Percentiles rank a stretch among this genome's conserved stretches.
Evolutionary conservation across 495 filamentous ascomycete genomes (phyloP).

Genomic region (Podospora fimiseda): DNA sequence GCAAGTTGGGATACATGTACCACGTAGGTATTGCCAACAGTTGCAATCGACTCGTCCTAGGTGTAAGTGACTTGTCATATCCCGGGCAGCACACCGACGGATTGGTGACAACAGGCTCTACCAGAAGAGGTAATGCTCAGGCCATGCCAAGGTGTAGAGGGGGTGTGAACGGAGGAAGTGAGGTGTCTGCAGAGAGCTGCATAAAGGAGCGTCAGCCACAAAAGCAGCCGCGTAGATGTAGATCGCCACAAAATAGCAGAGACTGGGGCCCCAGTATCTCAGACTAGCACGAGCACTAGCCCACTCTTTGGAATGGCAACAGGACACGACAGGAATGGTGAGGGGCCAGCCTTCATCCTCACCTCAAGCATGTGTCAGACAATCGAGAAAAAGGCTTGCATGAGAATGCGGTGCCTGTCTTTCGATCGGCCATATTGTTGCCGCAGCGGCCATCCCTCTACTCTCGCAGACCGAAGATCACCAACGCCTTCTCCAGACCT

Average conservation of each 20-base stretch:
- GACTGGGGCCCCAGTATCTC: neutral
- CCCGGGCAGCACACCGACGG: neutral
- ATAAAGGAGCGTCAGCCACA: too few species aligned
- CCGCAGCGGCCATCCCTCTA: neutral
- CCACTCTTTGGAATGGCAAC: slow-evolving; percentile 11
- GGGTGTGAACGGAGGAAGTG: too few species aligned
- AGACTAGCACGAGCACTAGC: neutral
- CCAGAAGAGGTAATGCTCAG: too few species aligned
- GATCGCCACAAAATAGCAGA: neutral
- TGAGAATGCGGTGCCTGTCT: neutral
- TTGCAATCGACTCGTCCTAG: neutral
- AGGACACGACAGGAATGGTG: slow-evolving; percentile 11
- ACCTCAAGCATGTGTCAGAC: neutral
- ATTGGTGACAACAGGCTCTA: too few species aligned
- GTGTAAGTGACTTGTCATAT: neutral
- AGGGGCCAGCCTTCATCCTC: neutral
- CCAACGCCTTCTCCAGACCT: neutral
- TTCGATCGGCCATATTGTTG: neutral
- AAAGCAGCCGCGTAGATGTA: neutral
- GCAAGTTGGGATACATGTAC: neutral
- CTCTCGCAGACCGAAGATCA: neutral
- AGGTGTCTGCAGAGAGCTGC: too few species aligned
- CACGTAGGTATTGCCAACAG: neutral
- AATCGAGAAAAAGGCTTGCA: neutral
- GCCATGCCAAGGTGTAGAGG: too few species aligned